Evolutionary conservation across 2,329 filamentous ascomycete species (phyloP).

Genomic region (Claviceps purpurea): DNA sequence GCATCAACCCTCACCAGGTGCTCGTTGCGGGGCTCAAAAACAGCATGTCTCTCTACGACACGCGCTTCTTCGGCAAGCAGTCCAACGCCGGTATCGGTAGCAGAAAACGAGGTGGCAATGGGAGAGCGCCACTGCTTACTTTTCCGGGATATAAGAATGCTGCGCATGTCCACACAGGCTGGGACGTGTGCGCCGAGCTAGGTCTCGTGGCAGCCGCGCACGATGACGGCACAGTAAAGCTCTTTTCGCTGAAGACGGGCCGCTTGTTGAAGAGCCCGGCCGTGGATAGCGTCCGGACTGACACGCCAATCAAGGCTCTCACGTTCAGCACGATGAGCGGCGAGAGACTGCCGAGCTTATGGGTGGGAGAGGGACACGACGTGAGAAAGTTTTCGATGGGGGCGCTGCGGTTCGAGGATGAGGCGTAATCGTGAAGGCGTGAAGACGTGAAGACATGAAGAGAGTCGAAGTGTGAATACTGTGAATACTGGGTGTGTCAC

Average conservation of each 20-base stretch:
- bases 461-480: too few species aligned
- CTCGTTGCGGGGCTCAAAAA: constrained; percentile 37
- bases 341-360: constrained; percentile 33
- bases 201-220: constrained; percentile 42
- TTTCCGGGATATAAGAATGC: constrained; percentile 39
- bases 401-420: constrained; percentile 17
- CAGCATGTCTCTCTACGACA: constrained; percentile 42
- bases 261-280: constrained; percentile 17
- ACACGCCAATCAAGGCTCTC: constrained; percentile 26
- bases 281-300: constrained; percentile 12
- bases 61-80: constrained; percentile 27
- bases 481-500: too few species aligned
- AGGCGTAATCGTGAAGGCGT: constrained; percentile 13
- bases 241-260: constrained; percentile 38
- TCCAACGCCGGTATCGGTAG: constrained; percentile 8
- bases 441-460: not conserved
- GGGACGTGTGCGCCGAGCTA: constrained; percentile 33
- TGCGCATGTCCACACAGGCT: constrained; percentile 33
- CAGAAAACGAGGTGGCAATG: constrained; percentile 3
- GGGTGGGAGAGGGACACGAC: constrained; percentile 24
- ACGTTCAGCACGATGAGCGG: constrained; percentile 31
- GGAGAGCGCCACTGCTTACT: constrained; percentile 25
- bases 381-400: constrained; percentile 34
- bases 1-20: constrained; percentile 34
- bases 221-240: constrained; percentile 30